Evolutionary conservation across 345 rosid genomes (phyloP), one percentile per base, ranked within the genome.

Genomic region (Rubroshorea leprosula): DNA sequence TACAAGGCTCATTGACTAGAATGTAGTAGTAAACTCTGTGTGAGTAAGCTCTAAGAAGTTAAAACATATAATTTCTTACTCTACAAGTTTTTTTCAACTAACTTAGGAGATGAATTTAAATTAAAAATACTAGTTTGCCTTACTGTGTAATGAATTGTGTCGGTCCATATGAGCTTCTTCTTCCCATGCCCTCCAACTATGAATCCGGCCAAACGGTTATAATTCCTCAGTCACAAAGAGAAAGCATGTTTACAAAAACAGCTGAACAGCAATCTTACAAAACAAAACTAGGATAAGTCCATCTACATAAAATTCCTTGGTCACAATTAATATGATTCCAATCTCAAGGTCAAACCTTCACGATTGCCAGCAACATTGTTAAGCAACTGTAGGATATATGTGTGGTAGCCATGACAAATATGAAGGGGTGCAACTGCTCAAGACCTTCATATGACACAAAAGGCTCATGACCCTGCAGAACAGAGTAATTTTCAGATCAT

Each of bases 381-480:
- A 93, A 81, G 79, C 99, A 93, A 68, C 99, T 89, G 77, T 89
- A 93, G 55, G 88, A 78, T 39, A 93, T 59, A 68, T 93, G 99
- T 23, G 99, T 93, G 73, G 89, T 64, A 16, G 99, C 97, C 99
- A 93, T 93, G 77, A 93, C 80, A 68, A 89, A 93, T 69, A 93
- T 93, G 85, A 93, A 93, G 27, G 96, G 96, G 65, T 93, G 97
- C 82, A 93, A 66, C 66, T 87, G 97, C 71, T 93, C 99, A 2
- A 89, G 76, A 68, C 88, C 96, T 75, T 93, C 80, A 71, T 83
- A 85, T 27, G 99, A 93, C 62, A 93, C 89, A 76, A 93, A 89
- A 13, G 94, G 97, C 70, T 89, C 97, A 27, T 76, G 53, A 49
- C 86, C 99, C 99, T 92, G 81, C 53, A 43, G 48, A 64, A 38